Base-by-base conservation (phyloP, 192 early-diverging fungal genomes). In the Chytriomyces hyalinus region DNA sequence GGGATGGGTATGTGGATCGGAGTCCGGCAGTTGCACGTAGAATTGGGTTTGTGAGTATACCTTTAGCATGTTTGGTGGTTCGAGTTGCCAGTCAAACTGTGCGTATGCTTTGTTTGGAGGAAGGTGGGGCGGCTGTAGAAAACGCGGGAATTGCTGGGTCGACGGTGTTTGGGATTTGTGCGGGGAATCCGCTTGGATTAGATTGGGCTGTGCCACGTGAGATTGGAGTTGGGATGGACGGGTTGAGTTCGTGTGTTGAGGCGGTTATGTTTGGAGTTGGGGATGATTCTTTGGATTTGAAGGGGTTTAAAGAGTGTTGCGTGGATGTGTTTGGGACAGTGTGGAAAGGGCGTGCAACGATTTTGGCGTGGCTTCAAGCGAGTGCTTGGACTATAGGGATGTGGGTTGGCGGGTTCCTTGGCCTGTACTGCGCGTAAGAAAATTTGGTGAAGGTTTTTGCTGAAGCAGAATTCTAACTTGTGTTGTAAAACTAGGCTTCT, bases 31-130 rank as follows among this genome's bases (percentile, higher is more conserved):
- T 95, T 1, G 92, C 94, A 1, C 87, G 92, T 6, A 83, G 94
- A 7, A 92, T 95, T 69, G 94, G 94, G 49, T 91, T 95, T 73
- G 91, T 93, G 6, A 87, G 89, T 28, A 76, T 95, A n/a, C 94
- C 94, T 0, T 74, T 95, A 44, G 88, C 91, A 11, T 94, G 93
- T 68, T 80, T 95, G 24, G 90, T 92, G 49, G 87, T 89, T 9
- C 87, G 86, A 22, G 84, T 90, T 6, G 79, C 80, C 6, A 77
- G 84, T 8, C 88, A 87, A 69, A 89, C 84, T 0, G 66, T 87
- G 13, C 72, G 83, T n/a, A 84, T 89, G 79, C 44, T 88, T 6
- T 72, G 81, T 26, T 67, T 79, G 36, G 61, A 83, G 28, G 71
- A 76, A 13, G 53, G 62, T 51, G 6, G 70, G 36, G 15, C 45